A percentile compares a stretch with the other conserved stretches of the same genome.
Conservation (phyloP, 2,329 filamentous ascomycete species). For the Pseudogymnoascus sp. region DNA sequence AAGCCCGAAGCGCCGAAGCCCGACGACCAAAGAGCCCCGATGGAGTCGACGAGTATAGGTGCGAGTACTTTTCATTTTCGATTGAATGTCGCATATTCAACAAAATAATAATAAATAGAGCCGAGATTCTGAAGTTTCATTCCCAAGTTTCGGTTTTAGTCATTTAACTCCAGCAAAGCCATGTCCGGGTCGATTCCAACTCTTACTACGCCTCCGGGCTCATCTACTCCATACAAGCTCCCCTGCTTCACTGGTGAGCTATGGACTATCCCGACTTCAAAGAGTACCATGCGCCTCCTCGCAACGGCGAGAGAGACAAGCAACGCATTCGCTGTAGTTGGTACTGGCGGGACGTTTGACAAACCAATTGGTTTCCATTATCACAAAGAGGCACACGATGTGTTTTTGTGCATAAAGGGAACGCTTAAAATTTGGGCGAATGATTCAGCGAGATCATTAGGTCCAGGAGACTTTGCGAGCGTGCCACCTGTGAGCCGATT, state of each 20-base stretch:
- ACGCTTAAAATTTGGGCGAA: constrained; percentile 50
- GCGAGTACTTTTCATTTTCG: neutral
- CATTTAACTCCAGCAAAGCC: neutral
- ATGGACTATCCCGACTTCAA: constrained; percentile 23
- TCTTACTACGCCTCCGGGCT: neutral
- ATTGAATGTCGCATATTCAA: neutral
- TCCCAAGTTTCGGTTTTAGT: neutral
- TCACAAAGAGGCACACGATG: constrained; percentile 49
- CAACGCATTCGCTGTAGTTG: constrained; percentile 23
- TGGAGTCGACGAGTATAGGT: neutral
- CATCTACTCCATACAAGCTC: constrained; percentile 15
- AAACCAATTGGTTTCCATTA: constrained; percentile 44
- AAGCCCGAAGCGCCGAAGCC: neutral
- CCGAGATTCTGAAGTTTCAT: neutral
- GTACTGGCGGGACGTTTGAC: constrained; percentile 22
- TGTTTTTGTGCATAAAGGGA: constrained; percentile 50
- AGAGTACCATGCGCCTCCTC: constrained; percentile 21
- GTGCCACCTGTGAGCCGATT: constrained; percentile 42
- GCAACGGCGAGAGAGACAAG: constrained; percentile 24
- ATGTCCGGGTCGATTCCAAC: neutral
- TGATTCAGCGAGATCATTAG: constrained; percentile 47
- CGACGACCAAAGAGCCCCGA: neutral
- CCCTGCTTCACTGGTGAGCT: constrained; percentile 22
- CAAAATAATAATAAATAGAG: neutral
- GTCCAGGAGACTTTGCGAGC: constrained; percentile 50